A percentile compares a stretch with the other conserved stretches of the same genome.
Conservation (phyloP, 176 grass and related monocot species). For the Miscanthus lutarioriparius region DNA sequence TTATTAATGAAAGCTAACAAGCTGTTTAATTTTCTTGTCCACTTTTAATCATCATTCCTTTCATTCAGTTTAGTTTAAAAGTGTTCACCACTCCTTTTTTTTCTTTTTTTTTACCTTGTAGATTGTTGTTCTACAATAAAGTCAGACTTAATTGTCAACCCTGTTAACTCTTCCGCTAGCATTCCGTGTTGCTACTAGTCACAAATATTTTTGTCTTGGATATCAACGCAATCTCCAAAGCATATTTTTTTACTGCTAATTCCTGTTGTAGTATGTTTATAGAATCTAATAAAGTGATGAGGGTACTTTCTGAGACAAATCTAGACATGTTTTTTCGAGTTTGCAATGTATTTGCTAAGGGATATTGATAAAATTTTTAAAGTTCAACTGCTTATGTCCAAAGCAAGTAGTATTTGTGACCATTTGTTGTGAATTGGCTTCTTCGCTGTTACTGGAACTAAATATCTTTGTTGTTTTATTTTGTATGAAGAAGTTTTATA, state of each 20-base stretch:
- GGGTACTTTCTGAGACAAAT: background rate
- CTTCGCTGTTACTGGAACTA: background rate
- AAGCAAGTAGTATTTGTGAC: background rate
- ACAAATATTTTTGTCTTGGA: background rate
- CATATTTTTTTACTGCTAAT: background rate
- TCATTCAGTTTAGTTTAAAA: background rate
- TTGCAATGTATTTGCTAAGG: background rate
- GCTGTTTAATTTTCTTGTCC: background rate
- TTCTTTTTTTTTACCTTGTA: background rate
- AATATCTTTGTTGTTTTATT: slow-evolving; percentile 1
- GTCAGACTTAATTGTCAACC: background rate
- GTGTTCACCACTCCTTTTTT: background rate
- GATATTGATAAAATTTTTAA: background rate
- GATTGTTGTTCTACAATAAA: background rate
- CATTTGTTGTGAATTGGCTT: background rate
- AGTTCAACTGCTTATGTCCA: background rate
- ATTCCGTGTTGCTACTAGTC: background rate
- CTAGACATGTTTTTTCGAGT: background rate
- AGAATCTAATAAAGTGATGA: background rate
- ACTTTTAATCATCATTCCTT: background rate
- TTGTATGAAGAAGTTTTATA: background rate
- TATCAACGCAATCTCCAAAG: background rate
- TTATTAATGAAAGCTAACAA: background rate
- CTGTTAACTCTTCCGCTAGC: background rate
- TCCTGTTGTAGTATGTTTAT: background rate